A percentile compares a stretch with the other conserved stretches of the same genome.
Conservation (phyloP, 2,329 filamentous ascomycete genomes). For the Aspergillus udagawae region DNA sequence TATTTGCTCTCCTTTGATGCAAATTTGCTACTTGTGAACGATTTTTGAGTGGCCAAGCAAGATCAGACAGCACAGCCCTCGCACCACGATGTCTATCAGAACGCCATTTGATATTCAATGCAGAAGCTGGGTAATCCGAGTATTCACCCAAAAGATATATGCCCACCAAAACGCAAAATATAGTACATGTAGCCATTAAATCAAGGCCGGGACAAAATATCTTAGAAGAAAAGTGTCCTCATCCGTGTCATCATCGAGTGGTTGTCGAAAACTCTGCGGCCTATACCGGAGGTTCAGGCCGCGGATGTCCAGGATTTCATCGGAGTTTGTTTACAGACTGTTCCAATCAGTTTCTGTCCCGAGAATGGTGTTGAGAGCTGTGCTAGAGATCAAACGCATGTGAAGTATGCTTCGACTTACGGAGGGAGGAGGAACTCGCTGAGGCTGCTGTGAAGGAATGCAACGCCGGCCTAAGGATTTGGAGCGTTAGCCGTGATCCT, state of each 20-base stretch:
- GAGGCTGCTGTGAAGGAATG: conserved; percentile 65
- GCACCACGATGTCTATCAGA: conserved; percentile 10
- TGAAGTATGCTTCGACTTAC: conserved; percentile 35
- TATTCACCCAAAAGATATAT: conserved; percentile 11
- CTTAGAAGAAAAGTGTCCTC: neutral
- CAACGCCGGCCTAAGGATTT: conserved; percentile 56
- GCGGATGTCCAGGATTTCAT: neutral
- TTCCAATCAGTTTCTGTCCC: conserved; percentile 6
- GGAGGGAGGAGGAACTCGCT: conserved; percentile 65
- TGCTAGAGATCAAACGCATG: neutral
- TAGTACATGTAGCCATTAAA: conserved; percentile 23
- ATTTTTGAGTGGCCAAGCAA: neutral
- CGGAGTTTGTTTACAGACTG: conserved; percentile 18
- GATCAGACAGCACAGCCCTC: neutral
- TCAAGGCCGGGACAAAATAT: conserved; percentile 8
- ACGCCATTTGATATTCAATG: conserved; percentile 9
- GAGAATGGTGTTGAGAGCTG: neutral
- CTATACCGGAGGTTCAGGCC: neutral
- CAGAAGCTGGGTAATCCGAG: neutral
- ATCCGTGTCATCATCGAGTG: neutral
- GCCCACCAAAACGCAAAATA: conserved; percentile 19
- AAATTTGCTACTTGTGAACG: neutral
- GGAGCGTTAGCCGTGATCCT: conserved; percentile 7
- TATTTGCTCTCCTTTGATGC: neutral
- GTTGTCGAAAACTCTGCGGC: neutral